Conservation (phyloP, 192 early-diverging fungal species). For the Geranomyces variabilis region DNA sequence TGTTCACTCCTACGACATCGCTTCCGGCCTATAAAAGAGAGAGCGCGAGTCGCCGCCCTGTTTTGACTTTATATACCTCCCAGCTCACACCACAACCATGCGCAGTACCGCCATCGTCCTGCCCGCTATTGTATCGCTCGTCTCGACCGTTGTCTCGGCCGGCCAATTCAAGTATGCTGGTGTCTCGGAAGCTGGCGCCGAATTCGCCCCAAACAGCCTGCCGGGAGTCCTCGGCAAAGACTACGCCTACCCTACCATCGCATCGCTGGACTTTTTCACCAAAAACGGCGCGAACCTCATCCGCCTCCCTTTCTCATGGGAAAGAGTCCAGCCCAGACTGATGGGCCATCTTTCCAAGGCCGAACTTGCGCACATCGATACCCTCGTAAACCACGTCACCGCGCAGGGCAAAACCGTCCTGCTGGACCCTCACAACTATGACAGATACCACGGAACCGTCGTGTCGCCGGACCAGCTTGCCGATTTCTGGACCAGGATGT, state of each 20-base stretch:
- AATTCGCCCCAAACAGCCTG: neutral
- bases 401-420: conserved; percentile 1
- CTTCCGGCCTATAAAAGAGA: too few species aligned
- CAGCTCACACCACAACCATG: too few species aligned
- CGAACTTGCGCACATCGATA: conserved; percentile 14
- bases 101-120: too few species aligned
- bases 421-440: conserved; percentile 38
- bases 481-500: conserved; percentile 28
- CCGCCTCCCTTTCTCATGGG: conserved; percentile 34
- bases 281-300: conserved; percentile 23
- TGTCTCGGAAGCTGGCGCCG: neutral
- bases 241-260: neutral
- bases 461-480: conserved; percentile 20
- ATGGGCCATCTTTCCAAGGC: conserved; percentile 17
- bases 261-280: neutral
- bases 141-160: neutral
- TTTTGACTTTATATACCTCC: too few species aligned
- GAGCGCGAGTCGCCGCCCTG: too few species aligned
- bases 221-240: neutral
- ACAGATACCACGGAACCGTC: conserved; percentile 18
- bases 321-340: conserved; percentile 27
- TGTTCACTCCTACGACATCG: too few species aligned
- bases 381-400: conserved; percentile 23
- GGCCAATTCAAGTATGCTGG: neutral
- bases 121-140: too few species aligned